A percentile compares a stretch with the other conserved stretches of the same genome.
These are phyloP conservation scores for Aleurites moluccanus DNA, from an alignment of 441 rosid genomes.

Conservation along the genomic window DNA sequence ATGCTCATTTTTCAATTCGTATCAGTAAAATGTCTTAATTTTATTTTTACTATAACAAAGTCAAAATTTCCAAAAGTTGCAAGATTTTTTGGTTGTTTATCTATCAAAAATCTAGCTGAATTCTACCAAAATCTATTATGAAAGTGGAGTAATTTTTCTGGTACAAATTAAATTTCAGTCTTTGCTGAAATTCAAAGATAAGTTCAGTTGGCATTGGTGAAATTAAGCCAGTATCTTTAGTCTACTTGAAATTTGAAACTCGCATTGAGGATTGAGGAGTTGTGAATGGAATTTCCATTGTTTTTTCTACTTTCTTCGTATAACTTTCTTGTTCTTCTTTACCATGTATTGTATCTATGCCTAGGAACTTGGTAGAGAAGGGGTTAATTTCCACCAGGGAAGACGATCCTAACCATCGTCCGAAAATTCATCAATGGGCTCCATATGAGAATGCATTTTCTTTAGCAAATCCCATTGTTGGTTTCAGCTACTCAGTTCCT, in stretches of 20 bases:
- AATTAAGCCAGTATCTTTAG: background rate
- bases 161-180: background rate
- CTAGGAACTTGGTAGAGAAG: constrained; percentile 24
- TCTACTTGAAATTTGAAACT: no score
- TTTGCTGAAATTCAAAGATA: background rate
- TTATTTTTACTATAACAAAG: no score
- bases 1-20: no score
- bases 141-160: no score
- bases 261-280: constrained; percentile 25
- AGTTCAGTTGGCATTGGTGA: background rate
- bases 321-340: constrained; percentile 37
- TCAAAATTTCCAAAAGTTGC: no score
- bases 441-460: background rate
- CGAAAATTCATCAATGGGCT: background rate
- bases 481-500: background rate
- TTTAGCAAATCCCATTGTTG: background rate
- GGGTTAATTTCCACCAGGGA: background rate
- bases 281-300: constrained; percentile 28
- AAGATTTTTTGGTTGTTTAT: background rate
- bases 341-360: constrained; percentile 32
- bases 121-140: background rate
- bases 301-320: constrained; percentile 32
- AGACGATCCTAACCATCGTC: background rate
- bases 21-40: no score
- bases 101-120: background rate